A percentile compares a stretch with the other conserved stretches of the same genome.
phyloP scores from a whole-genome alignment of 768 basidiomycete genomes.

The Boletus edulis region DNA sequence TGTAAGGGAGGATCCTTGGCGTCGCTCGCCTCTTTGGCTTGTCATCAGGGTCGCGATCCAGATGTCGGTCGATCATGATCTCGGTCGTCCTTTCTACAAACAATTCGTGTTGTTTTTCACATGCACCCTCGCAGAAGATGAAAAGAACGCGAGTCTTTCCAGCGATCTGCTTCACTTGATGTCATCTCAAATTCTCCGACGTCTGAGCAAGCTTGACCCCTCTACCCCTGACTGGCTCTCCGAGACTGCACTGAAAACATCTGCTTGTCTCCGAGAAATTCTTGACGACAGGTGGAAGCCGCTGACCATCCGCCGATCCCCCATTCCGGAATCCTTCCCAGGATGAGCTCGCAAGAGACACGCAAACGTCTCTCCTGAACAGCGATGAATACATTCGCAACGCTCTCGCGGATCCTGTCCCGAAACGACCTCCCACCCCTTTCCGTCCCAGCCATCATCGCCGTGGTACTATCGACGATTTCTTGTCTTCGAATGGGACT shows the following conservation, averaged over 20 bases:
- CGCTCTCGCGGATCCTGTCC: no score
- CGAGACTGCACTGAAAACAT: slow-evolving; percentile 36
- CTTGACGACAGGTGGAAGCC: slow-evolving; percentile 35
- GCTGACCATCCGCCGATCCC: slow-evolving; percentile 26
- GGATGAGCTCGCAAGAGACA: no score
- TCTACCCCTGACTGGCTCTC: slow-evolving; percentile 29
- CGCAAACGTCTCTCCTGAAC: no score
- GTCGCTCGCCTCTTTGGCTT: slow-evolving; percentile 34
- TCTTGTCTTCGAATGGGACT: no score
- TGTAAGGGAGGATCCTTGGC: slow-evolving; percentile 9
- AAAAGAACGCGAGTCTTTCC: slow-evolving; percentile 6
- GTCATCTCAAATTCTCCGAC: slow-evolving; percentile 19
- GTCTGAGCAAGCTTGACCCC: slow-evolving; percentile 16
- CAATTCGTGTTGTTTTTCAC: slow-evolving; percentile 43
- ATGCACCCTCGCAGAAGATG: slow-evolving; percentile 20
- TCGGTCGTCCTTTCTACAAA: slow-evolving; percentile 37
- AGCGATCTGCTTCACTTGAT: slow-evolving; percentile 27
- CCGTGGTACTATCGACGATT: no score
- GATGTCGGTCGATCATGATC: slow-evolving; percentile 9
- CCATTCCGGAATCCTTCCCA: slow-evolving; percentile 11
- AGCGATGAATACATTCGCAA: no score
- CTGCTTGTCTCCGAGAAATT: slow-evolving; percentile 7
- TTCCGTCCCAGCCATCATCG: no score
- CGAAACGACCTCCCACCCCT: no score
- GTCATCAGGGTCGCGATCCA: slow-evolving; percentile 31